Base-by-base conservation (phyloP, 2,329 filamentous ascomycete genomes). In the Botrytis cinerea region DNA sequence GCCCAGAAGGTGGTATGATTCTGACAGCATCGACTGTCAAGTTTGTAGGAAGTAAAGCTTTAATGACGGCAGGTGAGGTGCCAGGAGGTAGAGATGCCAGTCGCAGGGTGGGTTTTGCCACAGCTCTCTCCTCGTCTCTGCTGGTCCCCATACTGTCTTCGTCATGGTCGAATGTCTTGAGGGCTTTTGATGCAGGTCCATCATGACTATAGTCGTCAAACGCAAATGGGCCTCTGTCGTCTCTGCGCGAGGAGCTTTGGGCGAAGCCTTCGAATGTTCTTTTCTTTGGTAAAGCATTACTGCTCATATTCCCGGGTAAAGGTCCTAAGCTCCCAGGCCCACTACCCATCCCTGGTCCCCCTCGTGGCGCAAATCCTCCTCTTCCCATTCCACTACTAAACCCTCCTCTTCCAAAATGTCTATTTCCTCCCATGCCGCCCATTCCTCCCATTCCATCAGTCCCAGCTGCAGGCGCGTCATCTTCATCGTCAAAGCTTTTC, bases 21-120 rank as follows among this genome's bases (percentile, higher is more conserved):
- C 91, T 92, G 69, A 97, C 90, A 75, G 89, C 87, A 78, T 95
- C 93, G 8, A 95, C 89, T 0, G 82, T 87, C 70, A 97, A 80
- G 32, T 85, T 89, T 0, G 87, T 82, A 4, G 88, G 86, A 18
- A 92, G 83, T 70, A 92, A 80, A 2, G 87, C 85, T 80, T 88
- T 90, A 78, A 92, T 86, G 70, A 87, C 85, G 2, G 88, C 85
- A 2, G 86, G 88, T 46, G 87, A 91, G 38, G 85, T 90, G 43
- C 84, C 86, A 0, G 89, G 89, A 0, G 90, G 90, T 61, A 92
- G 82, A 71, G 87, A 90, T 14, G 87, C 84, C 64, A 92, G 83
- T 28, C 88, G 86, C 61, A 92, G 80, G 5, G 90, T 92, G 12
- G 90, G 90, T 78, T 89, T 89, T 20, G 90, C 85, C 70, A 87